A percentile compares a stretch with the other conserved stretches of the same genome.
Conservation (phyloP, 2,329 filamentous ascomycete genomes). For the Pseudonectria buxi region DNA sequence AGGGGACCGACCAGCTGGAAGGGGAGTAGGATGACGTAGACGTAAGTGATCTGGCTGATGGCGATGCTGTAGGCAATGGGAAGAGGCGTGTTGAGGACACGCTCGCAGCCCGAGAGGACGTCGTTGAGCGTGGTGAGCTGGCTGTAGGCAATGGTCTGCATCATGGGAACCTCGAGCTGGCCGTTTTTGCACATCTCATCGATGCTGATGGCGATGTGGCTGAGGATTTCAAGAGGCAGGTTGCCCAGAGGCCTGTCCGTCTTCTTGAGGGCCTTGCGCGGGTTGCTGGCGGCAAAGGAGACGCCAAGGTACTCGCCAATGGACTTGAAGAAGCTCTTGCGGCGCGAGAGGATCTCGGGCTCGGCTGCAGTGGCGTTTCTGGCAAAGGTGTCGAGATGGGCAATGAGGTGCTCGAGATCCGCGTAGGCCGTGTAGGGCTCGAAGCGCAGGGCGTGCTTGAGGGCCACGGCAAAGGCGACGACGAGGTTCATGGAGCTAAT, state of each 20-base stretch:
- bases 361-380: slow-evolving; percentile 42
- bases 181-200: slow-evolving; percentile 52
- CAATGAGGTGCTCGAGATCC: slow-evolving; percentile 63
- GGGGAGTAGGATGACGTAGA: slow-evolving; percentile 73
- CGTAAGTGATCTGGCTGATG: slow-evolving; percentile 80
- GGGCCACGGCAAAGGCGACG: slow-evolving; percentile 66
- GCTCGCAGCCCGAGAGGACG: slow-evolving; percentile 63
- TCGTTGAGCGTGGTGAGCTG: slow-evolving; percentile 62
- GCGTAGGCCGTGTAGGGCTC: slow-evolving; percentile 74
- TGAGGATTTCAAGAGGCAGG: slow-evolving; percentile 74
- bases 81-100: slow-evolving; percentile 74
- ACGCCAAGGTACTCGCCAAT: slow-evolving; percentile 69
- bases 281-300: slow-evolving; percentile 70
- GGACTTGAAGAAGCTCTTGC: slow-evolving; percentile 52
- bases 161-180: slow-evolving; percentile 49
- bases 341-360: slow-evolving; percentile 25
- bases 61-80: slow-evolving; percentile 78
- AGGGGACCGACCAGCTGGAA: slow-evolving; percentile 67
- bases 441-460: slow-evolving; percentile 80
- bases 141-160: slow-evolving; percentile 55
- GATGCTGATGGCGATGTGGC: slow-evolving; percentile 61
- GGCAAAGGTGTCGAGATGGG: slow-evolving; percentile 70
- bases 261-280: slow-evolving; percentile 68
- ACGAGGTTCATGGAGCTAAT: slow-evolving; percentile 71
- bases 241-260: slow-evolving; percentile 69